Evolutionary conservation across 331 rosid species (phyloP), one percentile per base, ranked within the genome.

Genomic region (Cucumis variabilis): DNA sequence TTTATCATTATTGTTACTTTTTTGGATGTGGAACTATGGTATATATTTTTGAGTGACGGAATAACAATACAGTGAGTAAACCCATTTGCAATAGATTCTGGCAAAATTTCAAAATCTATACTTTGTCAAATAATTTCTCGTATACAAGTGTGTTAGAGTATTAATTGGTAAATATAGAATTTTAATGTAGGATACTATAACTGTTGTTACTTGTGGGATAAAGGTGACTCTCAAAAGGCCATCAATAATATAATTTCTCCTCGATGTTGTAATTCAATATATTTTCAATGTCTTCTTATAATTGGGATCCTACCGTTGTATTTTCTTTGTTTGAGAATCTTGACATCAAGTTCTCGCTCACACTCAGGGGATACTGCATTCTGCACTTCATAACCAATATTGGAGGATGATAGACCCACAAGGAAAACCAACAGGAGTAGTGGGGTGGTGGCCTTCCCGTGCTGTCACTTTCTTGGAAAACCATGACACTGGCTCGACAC

Each of bases 401-500:
- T 95, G 98, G 98, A 92, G 98, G 69, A 65, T 95, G 89, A 92
- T 93, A 89, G 98, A 95, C 86, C 95, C 94, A 83, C 96, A 92
- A 71, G 98, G 98, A 70, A 94, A 93, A 87, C 98, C 98, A n/a
- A 89, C 98, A 33, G 98, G 98, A 82, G 96, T 95, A 80, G 85
- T 95, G 95, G 98, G 98, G 67, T 95, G 97, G 98, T 95, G 98
- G 98, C 95, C 97, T 82, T 95, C 98, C n/a, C 96, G 97, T 77
- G 95, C 98, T 65, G 98, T 94, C 86, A 95, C 98, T 23, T 93
- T 95, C 91, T 75, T 95, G 63, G 96, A 95, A 93, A 95, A 95
- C 90, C 98, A 95, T 88, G 98, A 95, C 83, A 95, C 98, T 15
- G 98, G 98, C 63, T 95, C 98, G 69, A 95, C 98, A 83, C 98